Evolutionary conservation across 768 basidiomycete genomes (phyloP).

Genomic region (Paxillus involutus): DNA sequence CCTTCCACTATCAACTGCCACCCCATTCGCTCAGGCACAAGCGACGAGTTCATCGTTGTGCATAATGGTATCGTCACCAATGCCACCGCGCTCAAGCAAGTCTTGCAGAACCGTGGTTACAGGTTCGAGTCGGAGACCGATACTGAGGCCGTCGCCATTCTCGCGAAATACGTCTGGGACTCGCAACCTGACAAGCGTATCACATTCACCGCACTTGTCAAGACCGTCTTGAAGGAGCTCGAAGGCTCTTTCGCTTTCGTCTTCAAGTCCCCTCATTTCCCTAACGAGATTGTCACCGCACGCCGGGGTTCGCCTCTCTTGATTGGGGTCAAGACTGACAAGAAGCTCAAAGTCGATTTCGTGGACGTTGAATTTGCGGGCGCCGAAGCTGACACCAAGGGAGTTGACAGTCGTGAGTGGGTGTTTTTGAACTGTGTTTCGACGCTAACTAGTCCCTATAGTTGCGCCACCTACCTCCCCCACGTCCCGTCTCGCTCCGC

Average conservation of each 20-base stretch:
- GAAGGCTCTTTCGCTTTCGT: conserved; percentile 99
- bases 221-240: conserved; percentile 94
- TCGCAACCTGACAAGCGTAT: conserved; percentile 83
- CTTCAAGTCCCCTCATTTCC: conserved; percentile 96
- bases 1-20: conserved; percentile 92
- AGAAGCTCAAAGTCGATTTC: conserved; percentile 99
- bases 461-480: conserved; percentile 54
- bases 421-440: not conserved
- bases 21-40: conserved; percentile 82
- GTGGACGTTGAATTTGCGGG: conserved; percentile 96
- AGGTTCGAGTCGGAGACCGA: conserved; percentile 95
- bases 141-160: conserved; percentile 95
- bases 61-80: conserved; percentile 99
- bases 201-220: conserved; percentile 89
- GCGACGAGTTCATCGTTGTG: conserved; percentile 85
- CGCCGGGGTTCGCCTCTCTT: conserved; percentile 96
- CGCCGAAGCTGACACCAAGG: conserved; percentile 56
- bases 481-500: conserved; percentile 64
- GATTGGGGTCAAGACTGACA: conserved; percentile 99
- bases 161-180: conserved; percentile 96
- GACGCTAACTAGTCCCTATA: conserved; percentile 6
- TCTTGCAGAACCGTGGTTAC: conserved; percentile 95
- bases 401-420: conserved; percentile 41
- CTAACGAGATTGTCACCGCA: conserved; percentile 93
- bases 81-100: conserved; percentile 80